Base-by-base conservation (phyloP, 495 filamentous ascomycete species). In the Penicillium canescens region DNA sequence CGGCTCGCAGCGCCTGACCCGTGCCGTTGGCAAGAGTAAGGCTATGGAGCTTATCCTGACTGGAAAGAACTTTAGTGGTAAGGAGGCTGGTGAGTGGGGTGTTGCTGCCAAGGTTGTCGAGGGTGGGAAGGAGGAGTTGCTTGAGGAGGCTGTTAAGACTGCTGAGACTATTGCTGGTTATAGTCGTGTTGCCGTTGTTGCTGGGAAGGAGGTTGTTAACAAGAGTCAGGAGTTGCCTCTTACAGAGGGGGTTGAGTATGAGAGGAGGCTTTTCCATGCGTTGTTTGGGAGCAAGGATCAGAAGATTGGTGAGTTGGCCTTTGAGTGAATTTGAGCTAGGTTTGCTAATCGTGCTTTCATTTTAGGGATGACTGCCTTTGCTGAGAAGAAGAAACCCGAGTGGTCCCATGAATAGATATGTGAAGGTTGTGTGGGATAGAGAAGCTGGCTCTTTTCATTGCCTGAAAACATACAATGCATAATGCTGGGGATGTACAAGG, bases 191-290 rank as follows among this genome's bases (percentile, higher is more conserved):
- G 88, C 91, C 0, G 85, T 95, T 21, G 83, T 87, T 78, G 94
- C 90, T n/a, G 89, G 85, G 7, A 98, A 98, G 82, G 94, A 98
- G 80, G 95, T 92, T 14, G 92, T 98, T 23, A 96, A 96, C 62
- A 96, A 96, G 85, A 93, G 90, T 62, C 90, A 96, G 78, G 93
- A 98, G 60, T 66, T 93, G 56, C 75, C 84, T 11, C 72, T 98
- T 55, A 78, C 86, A 60, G 95, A 97, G 62, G 94, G 94, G 0
- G 86, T 98, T 1, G 95, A 98, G 75, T 97, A 82, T 74, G 94
- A 98, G 83, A 77, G 94, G 66, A 78, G 93, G 45, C 76, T 97
- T 52, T 98, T 98, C 78, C 94, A 98, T 68, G 78, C 82, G 11
- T 65, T 96, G 62, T 98, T 98, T 82, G 93, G 92, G 5, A 92